phyloP scores from a whole-genome alignment of 495 filamentous ascomycete species.

The Hyaloscypha bicolor region DNA sequence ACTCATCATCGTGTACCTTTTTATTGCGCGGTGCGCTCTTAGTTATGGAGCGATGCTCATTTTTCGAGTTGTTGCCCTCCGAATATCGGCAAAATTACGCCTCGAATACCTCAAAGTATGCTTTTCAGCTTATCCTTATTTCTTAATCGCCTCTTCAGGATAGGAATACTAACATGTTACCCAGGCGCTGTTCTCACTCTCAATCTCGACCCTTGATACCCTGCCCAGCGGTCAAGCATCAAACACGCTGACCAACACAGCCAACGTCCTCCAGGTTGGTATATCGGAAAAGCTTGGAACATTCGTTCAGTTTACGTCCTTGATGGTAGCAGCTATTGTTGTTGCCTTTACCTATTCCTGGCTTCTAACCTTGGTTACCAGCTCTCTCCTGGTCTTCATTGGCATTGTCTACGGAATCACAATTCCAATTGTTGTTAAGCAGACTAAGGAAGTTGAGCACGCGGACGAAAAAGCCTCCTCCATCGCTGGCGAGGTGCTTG shows the following conservation, averaged over 20 bases:
- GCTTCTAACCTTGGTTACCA: conserved; percentile 59
- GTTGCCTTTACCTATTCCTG: conserved; percentile 57
- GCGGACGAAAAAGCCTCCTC: conserved; percentile 62
- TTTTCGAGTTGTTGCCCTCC: conserved; percentile 55
- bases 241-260: conserved; percentile 63
- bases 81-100: conserved; percentile 57
- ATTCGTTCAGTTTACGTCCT: conserved; percentile 54
- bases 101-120: conserved; percentile 36
- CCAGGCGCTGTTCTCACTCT: conserved; percentile 53
- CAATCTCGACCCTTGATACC: conserved; percentile 55
- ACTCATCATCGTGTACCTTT: conserved; percentile 63
- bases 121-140: neutral
- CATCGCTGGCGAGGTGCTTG: conserved; percentile 59
- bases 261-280: conserved; percentile 66
- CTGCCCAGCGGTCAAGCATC: conserved; percentile 55
- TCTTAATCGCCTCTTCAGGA: neutral
- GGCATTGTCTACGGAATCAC: conserved; percentile 55
- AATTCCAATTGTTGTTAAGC: conserved; percentile 59
- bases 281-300: conserved; percentile 64
- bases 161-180: conserved; percentile 39
- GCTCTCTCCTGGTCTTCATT: conserved; percentile 58
- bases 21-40: conserved; percentile 59
- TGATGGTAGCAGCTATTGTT: conserved; percentile 51
- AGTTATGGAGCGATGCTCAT: conserved; percentile 58
- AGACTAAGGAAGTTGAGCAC: conserved; percentile 56